These are phyloP conservation scores for Pisolithus thermaeus DNA, from an alignment of 1,284 basidiomycete species.

Conservation along the genomic window DNA sequence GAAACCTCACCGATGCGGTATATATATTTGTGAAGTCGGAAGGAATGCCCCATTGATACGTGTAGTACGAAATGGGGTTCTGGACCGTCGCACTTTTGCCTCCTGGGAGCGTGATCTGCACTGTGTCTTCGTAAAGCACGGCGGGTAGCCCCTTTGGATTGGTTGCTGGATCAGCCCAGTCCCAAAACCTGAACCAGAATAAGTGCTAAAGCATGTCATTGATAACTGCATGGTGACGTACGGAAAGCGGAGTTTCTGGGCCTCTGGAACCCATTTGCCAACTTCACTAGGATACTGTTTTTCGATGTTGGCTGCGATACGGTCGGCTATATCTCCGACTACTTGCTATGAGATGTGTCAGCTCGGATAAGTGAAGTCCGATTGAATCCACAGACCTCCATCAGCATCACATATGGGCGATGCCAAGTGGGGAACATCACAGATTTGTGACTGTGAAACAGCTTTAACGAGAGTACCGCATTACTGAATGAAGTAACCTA, in stretches of 20 bases:
- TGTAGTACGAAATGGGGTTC: constrained; percentile 10
- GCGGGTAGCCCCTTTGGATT: not conserved
- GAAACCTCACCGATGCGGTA: constrained; percentile 5
- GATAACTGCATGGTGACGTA: constrained; percentile 4
- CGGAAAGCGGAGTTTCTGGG: constrained; percentile 21
- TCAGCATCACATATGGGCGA: constrained; percentile 24
- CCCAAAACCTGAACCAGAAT: constrained; percentile 11
- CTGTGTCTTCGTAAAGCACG: constrained; percentile 1
- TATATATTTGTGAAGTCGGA: constrained; percentile 13
- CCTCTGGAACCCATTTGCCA: constrained; percentile 16
- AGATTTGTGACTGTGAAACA: constrained; percentile 12
- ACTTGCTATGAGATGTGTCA: constrained; percentile 13
- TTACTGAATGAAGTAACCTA: constrained; percentile 2
- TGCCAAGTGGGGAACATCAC: constrained; percentile 23
- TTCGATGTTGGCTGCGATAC: constrained; percentile 20
- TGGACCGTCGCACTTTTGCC: not conserved
- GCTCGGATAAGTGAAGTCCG: not conserved
- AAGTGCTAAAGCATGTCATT: not conserved
- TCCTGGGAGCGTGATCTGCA: constrained; percentile 1
- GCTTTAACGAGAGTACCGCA: not conserved
- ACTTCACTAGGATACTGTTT: constrained; percentile 10
- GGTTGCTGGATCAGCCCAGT: constrained; percentile 7
- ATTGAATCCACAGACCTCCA: constrained; percentile 14
- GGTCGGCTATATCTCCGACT: constrained; percentile 19
- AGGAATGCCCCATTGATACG: constrained; percentile 12